Base-by-base conservation (phyloP, 1,139 yeast species). In the Casaregolazyma lundiana region DNA sequence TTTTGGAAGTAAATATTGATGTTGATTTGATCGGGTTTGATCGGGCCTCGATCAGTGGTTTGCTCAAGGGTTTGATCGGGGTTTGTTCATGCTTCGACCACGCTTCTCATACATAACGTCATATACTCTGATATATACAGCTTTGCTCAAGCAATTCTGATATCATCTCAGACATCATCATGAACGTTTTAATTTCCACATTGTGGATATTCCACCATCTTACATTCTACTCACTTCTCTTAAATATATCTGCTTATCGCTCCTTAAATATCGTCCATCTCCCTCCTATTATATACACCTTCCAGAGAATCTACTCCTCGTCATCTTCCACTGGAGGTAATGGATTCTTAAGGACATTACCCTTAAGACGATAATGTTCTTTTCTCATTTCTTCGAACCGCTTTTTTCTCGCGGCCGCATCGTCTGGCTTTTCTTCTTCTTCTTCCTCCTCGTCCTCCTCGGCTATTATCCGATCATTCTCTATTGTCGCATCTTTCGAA, bases 301-400 rank as follows among this genome's bases (percentile, higher is more conserved):
- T 29, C 9, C 11, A 13, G 29, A 13, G 15, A 40, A 20, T 18
- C 9, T 56, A 60, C 6, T 56, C 59, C 9, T 53, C 61, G 16
- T 60, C 67, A 6, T 54, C 60, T n/a, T 54, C 57, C 7, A 53
- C 55, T 3, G 55, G 55, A 6, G 57, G 56, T 42, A 52, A 45
- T 15, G 58, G 59, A 8, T 58, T 56, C 39, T 56, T 53, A 15
- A 65, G 53, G 8, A 60, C 61, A 18, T 77, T 79, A 41, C 75
- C 92, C 60, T 81, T 84, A 70, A 82, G 67, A 57, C 81, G 85
- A 63, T 87, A 87, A 63, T 87, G 96, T 45, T 76, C 69, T 60
- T 84, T 85, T 56, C 96, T 76, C 75, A 78, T 71, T 56, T 81
- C 84, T 60, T 85, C 95, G 59, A 88, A 88, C 48, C 73, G 66